A percentile compares a stretch with the other conserved stretches of the same genome.
Evolutionary conservation across 2,329 filamentous ascomycete species (phyloP).

Genomic region (Cercospora zeina): DNA sequence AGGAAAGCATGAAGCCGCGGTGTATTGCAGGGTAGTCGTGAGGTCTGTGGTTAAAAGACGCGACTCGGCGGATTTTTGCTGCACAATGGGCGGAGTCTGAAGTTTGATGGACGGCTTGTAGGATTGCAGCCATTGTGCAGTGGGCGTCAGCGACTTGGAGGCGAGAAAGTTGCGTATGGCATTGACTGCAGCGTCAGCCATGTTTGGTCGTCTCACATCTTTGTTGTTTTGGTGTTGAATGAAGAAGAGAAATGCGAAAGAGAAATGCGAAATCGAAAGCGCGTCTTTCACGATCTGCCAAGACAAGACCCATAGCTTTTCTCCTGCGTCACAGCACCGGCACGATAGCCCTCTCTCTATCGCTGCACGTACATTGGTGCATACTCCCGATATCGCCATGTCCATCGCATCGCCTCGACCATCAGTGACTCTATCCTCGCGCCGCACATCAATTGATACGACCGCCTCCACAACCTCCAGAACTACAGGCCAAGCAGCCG

Average conservation of each 20-base stretch:
- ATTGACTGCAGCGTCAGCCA: constrained; percentile 19
- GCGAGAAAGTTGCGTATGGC: constrained; percentile 22
- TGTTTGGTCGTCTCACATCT: constrained; percentile 21
- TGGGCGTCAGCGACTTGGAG: constrained; percentile 53
- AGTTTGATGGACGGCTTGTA: constrained; percentile 60
- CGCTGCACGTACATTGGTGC: not conserved
- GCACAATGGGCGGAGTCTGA: constrained; percentile 64
- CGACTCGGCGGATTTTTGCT: constrained; percentile 77
- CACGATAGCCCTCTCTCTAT: not conserved
- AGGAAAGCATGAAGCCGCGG: constrained; percentile 56
- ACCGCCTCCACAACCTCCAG: constrained; percentile 49
- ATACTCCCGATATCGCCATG: constrained; percentile 44
- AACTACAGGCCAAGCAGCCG: constrained; percentile 31
- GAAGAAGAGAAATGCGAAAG: no score
- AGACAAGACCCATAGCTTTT: not conserved
- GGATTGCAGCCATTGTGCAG: constrained; percentile 61
- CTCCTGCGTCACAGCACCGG: constrained; percentile 7
- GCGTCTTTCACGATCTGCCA: not conserved
- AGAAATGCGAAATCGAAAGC: constrained; percentile 9
- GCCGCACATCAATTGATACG: constrained; percentile 63
- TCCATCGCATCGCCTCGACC: constrained; percentile 61
- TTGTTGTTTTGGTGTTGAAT: constrained; percentile 8
- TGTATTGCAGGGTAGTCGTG: constrained; percentile 56
- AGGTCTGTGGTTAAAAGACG: constrained; percentile 79
- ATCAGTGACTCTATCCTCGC: constrained; percentile 66